These are phyloP conservation scores for Fusarium sp. DNA, from an alignment of 2,329 filamentous ascomycete genomes.

Conservation along the genomic window DNA sequence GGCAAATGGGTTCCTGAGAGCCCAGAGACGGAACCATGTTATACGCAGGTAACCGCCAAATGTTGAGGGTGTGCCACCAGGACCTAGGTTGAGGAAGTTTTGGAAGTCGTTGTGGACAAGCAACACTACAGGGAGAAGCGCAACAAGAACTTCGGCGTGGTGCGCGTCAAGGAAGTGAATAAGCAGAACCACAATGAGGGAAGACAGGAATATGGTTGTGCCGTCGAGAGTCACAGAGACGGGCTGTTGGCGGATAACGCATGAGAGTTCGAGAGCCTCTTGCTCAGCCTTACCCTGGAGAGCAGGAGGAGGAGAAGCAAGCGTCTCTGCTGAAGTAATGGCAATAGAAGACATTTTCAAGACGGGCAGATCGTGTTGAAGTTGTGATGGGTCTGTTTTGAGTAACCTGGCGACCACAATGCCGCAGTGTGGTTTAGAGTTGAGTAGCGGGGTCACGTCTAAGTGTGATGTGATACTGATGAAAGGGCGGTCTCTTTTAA, in stretches of 20 bases:
- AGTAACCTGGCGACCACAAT: slow-evolving; percentile 33
- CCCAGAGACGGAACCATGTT: slow-evolving; percentile 78
- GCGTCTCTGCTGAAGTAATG: slow-evolving; percentile 48
- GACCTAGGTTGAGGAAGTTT: slow-evolving; percentile 81
- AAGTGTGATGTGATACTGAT: slow-evolving; percentile 39
- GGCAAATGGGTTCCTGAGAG: slow-evolving; percentile 76
- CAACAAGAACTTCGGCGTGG: slow-evolving; percentile 64
- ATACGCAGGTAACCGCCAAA: slow-evolving; percentile 79
- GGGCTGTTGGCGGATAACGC: slow-evolving; percentile 58
- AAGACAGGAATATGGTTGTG: slow-evolving; percentile 60
- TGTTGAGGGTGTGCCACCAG: slow-evolving; percentile 83
- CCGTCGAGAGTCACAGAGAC: slow-evolving; percentile 68
- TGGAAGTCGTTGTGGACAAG: slow-evolving; percentile 78
- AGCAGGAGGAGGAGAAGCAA: slow-evolving; percentile 40
- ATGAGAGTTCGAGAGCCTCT: slow-evolving; percentile 42
- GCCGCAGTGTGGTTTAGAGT: slow-evolving; percentile 7
- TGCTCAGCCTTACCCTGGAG: slow-evolving; percentile 40
- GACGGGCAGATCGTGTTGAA: background rate
- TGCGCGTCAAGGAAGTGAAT: slow-evolving; percentile 65
- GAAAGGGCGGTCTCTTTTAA: slow-evolving; percentile 12
- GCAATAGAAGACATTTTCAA: slow-evolving; percentile 47
- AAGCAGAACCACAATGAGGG: slow-evolving; percentile 62
- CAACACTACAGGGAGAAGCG: slow-evolving; percentile 62
- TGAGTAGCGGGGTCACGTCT: slow-evolving; percentile 25
- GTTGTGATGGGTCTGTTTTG: background rate